These are phyloP conservation scores for Backusella parvicylindrica DNA, from an alignment of 192 early-diverging fungal species.

Conservation along the genomic window DNA sequence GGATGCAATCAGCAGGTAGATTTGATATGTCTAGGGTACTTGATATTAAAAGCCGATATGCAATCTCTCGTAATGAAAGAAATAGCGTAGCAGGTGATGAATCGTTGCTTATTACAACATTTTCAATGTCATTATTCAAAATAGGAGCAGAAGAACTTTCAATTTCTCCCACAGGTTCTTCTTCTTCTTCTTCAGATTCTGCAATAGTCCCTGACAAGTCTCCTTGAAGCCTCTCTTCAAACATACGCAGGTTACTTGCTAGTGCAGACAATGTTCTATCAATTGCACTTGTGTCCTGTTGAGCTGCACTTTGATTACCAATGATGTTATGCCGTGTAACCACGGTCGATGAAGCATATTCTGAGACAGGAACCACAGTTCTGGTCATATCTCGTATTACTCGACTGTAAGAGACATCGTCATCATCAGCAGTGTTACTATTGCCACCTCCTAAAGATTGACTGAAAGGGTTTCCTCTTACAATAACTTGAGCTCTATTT, in stretches of 20 bases:
- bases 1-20: neutral
- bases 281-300: neutral
- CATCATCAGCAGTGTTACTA: neutral
- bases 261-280: neutral
- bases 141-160: neutral
- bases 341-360: neutral
- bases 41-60: neutral
- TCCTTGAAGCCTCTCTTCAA: neutral
- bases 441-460: neutral
- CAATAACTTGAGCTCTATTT: neutral
- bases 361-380: neutral
- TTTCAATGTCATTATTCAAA: neutral
- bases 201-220: neutral
- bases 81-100: neutral
- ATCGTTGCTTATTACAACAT: neutral
- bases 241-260: neutral
- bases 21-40: neutral
- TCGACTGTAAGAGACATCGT: neutral
- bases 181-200: neutral
- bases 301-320: neutral
- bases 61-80: constrained; percentile 5
- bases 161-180: neutral
- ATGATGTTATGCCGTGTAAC: neutral
- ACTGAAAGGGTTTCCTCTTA: neutral
- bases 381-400: neutral